A percentile compares a stretch with the other conserved stretches of the same genome.
Conservation (phyloP, 2,329 filamentous ascomycete species). For the Drechmeria coniospora region DNA sequence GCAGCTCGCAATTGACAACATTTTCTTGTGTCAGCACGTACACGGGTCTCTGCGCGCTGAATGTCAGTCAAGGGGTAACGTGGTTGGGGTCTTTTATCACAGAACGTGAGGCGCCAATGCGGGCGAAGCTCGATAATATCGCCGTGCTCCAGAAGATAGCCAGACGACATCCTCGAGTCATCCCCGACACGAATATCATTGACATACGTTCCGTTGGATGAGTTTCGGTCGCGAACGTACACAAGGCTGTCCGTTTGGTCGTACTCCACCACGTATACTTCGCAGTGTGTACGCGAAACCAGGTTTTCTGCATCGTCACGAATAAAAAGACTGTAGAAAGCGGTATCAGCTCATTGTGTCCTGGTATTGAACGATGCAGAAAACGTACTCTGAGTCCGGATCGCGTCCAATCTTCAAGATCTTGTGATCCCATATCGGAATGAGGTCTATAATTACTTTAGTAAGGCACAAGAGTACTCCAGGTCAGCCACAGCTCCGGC, state of each 20-base stretch:
- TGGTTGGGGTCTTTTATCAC: conserved; percentile 12
- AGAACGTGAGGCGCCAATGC: conserved; percentile 21
- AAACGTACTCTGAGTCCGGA: conserved; percentile 16
- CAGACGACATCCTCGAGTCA: conserved; percentile 20
- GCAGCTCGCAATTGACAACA: too few species aligned
- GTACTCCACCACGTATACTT: conserved; percentile 38
- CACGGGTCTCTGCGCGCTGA: conserved; percentile 18
- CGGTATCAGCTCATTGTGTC: background rate
- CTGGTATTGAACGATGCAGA: background rate
- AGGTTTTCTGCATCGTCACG: conserved; percentile 17
- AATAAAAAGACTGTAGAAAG: conserved; percentile 23
- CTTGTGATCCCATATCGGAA: conserved; percentile 14
- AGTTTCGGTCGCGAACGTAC: conserved; percentile 41
- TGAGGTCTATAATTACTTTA: conserved; percentile 8
- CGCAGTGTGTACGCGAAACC: conserved; percentile 38
- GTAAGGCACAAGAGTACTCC: background rate
- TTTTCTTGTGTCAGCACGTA: conserved; percentile 7
- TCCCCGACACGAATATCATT: conserved; percentile 29
- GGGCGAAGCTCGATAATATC: conserved; percentile 29
- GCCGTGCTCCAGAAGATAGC: conserved; percentile 32
- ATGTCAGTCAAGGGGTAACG: conserved; percentile 12
- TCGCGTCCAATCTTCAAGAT: conserved; percentile 22
- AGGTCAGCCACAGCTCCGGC: conserved; percentile 3
- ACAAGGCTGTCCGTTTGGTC: conserved; percentile 27
- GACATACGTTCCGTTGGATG: conserved; percentile 37